Evolutionary conservation across 331 rosid species (phyloP), one percentile per base, ranked within the genome.

Genomic region (Cydonia oblonga): DNA sequence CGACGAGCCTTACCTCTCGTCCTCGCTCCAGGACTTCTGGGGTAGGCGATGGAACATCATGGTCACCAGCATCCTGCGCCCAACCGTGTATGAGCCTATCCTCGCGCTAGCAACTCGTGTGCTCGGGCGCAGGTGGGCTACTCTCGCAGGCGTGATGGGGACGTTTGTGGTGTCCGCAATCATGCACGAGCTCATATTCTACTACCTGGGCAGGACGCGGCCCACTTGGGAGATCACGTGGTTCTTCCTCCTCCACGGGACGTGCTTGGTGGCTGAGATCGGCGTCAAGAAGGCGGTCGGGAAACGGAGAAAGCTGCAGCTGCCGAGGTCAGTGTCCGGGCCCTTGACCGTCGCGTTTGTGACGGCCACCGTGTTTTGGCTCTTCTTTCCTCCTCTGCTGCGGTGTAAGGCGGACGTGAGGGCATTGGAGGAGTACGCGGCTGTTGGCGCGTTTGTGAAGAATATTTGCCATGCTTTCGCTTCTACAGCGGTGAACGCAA

Each of bases 1-100:
- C 64, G 18, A 89, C 16, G 77, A 82, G 38, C 97, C 97, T 0
- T 86, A 89, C 73, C 80, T 86, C 2, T 12, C 85, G 42, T 76
- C 89, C 6, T 92, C 96, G 0, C 81, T 92, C 0, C 97, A 87
- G 64, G 89, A 92, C 46, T 89, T 92, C 61, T 92, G 97, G 96
- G 92, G 97, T 0, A 71, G 87, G 4, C 66, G 97, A 6, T 92
- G 97, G 97, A 89, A 92, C 75, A 32, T 86, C 19, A 23, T 72
- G 84, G 93, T 85, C 42, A 73, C 81, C 15, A 81, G 84, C 0
- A 46, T 87, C 35, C 80, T 92, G 4, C 87, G 86, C 38, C 90
- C 96, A 1, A 72, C 89, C 22, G 80, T 88, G 1, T 92, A 86
- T 85, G 56, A 75, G 1, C 90, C 89, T 1, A 29, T 69, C 18